Base-by-base conservation (phyloP, 306 rosid genomes). In the Cucumis cinereus region DNA sequence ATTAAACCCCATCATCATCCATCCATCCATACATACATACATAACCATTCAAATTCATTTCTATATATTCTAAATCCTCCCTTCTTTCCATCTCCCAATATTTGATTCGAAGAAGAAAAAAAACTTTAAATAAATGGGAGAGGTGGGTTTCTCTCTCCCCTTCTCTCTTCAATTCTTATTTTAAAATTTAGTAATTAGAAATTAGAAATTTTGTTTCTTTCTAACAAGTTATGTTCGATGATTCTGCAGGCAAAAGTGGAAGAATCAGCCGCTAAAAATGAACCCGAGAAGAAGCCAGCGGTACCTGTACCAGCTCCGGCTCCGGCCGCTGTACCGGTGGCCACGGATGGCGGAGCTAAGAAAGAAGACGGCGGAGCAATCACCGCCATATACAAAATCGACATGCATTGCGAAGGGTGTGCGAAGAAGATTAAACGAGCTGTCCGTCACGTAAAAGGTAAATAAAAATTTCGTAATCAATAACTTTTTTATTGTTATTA, bases 371-470 rank as follows among this genome's bases (percentile, higher is more conserved):
- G 84, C 28, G 87, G 78, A 9, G 23, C 61, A 7, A 11, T 52
- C 60, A 58, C 89, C 53, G 85, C 82, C 78, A 88, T 93, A 77
- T 85, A 81, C 22, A 93, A 85, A 85, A 79, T 90, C 10, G 97
- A 89, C n/a, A 66, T 89, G 83, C 96, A 91, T 86, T 91, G 97
- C 73, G 97, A 90, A 15, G 98, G 98, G 5, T 90, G 97, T 61
- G 94, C 88, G 1, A 83, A 89, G 82, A 90, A 90, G 75, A 79
- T 90, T 74, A 91, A 84, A 82, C 88, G 85, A 49, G 82, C 81
- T 6, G 87, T 89, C 38, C 85, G 86, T 23, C 74, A 76, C 66
- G 54, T 91, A 66, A 76, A 82, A 6, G 97, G 98, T 93, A 83
- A 23, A 0, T 56, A 30, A 0, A 10, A 23, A 56, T 56, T 56